Evolutionary conservation across 169 alveolate genomes (phyloP).

Genomic region (Cryptosporidium tyzzeri): DNA sequence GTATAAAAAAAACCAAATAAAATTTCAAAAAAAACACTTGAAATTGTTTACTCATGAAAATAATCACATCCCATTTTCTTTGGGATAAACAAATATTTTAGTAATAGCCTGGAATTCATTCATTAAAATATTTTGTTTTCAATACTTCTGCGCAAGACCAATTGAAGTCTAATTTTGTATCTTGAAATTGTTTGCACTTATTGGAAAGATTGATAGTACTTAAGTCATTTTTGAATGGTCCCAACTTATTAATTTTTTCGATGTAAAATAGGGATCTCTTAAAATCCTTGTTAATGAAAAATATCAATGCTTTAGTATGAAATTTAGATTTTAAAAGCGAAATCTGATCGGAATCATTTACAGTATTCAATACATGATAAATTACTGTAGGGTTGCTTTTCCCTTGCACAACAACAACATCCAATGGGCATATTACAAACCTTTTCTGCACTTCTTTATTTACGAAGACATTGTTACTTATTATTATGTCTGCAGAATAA

Average conservation of each 20-base stretch:
- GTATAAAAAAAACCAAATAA: neutral
- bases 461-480: slow-evolving; percentile 41
- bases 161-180: slow-evolving; percentile 3
- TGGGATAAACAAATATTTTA: no score
- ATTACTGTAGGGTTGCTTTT: slow-evolving; percentile 63
- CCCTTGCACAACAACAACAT: slow-evolving; percentile 56
- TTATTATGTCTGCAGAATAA: slow-evolving; percentile 51
- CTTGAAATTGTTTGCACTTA: slow-evolving; percentile 33
- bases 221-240: slow-evolving; percentile 8
- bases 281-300: slow-evolving; percentile 42
- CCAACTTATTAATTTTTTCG: slow-evolving; percentile 21
- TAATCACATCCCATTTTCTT: neutral
- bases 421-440: slow-evolving; percentile 63
- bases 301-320: slow-evolving; percentile 55
- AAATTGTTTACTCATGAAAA: neutral
- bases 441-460: neutral
- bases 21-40: neutral
- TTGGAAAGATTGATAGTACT: slow-evolving; percentile 8
- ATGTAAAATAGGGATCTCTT: slow-evolving; percentile 12
- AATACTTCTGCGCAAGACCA: slow-evolving; percentile 64
- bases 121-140: slow-evolving; percentile 18
- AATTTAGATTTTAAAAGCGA: slow-evolving; percentile 31
- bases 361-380: slow-evolving; percentile 45
- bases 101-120: neutral
- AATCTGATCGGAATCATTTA: neutral